Evolutionary conservation across 2,329 filamentous ascomycete genomes (phyloP), one percentile per base, ranked within the genome.

Genomic region (Colletotrichum magnum): DNA sequence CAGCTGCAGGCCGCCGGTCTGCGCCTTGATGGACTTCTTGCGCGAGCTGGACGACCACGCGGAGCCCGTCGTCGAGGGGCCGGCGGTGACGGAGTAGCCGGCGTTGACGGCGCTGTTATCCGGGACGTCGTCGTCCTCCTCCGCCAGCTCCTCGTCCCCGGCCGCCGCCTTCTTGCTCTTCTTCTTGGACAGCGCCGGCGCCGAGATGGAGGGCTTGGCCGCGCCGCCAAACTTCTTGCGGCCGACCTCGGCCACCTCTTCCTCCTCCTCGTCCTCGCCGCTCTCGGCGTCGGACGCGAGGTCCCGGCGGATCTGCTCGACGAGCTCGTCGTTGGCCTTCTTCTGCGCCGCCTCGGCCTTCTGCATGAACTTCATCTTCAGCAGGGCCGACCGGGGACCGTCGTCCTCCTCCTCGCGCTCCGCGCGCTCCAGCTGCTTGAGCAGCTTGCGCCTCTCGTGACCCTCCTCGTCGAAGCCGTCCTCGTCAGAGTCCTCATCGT

Each of bases 311-410:
- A 98, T 88, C 73, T 90, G 86, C 50, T 85, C 86, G 13, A 94
- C 83, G 65, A 94, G 88, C 64, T 93, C 92, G 74, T 97, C 93
- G 73, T 98, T 98, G 66, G 90, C 88, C 71, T 92, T 89, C 79
- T 92, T 94, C 75, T 90, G 90, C 45, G 90, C 86, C 32, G 92
- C 92, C 76, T 98, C 95, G 1, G 94, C 94, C 73, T 92, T 94
- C 75, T 92, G 90, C 96, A 99, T 98, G 78, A 99, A 99, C 70
- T 94, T 93, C 92, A 99, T 94, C 59, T 88, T 88, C 80, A 93
- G 90, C 6, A 99, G 83, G 74, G 89, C 92, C 15, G 91, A 91
- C 0, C 88, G 88, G 18, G 78, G 83, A n/a, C 82, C 82, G 24
- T 88, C 86, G 15, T 85, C 81, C 9, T 82, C 77, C 16, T 12